Base-by-base conservation (phyloP, 2,329 filamentous ascomycete species). In the Botrytis deweyae region DNA sequence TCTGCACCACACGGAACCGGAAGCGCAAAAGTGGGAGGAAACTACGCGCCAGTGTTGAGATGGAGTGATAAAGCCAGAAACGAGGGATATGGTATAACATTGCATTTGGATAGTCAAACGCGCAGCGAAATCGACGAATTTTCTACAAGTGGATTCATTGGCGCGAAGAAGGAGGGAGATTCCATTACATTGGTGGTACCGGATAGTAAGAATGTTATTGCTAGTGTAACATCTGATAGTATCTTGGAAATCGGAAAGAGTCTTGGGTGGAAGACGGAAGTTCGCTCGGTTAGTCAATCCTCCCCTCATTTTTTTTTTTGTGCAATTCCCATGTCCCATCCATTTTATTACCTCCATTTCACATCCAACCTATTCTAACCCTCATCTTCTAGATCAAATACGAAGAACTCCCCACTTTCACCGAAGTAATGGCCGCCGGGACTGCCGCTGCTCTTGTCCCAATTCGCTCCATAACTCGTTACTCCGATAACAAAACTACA, bases 41-140 rank as follows among this genome's bases (percentile, higher is more conserved):
- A 98, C 84, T 98, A 98, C 81, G 95, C 95, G 16, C 95, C 95
- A 4, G 95, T 98, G 8, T 84, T 98, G 80, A 87, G 92, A 73
- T 94, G 93, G 87, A 97, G 93, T 80, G 94, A 97, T 79, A 91
- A 88, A 80, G 95, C 96, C 1, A 86, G 91, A 74, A 85, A 86
- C 29, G 88, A 93, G 74, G 95, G 95, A 46, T 98, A 89, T 80
- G 95, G 93, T n/a, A 98, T 98, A 80, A 98, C 95, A 2, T 86
- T 98, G 80, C 95, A 98, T 82, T 85, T 98, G 72, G 96, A 98
- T 84, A 96, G 93, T 82, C 90, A 91, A 80, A 93, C 89, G 16
- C 89, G 95, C 78, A 91, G 89, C 74, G 94, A 97, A 82, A 89
- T 99, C 76, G 95, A 99, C 80, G 95, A 99, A 86, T 99, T 98